Evolutionary conservation across 2,329 filamentous ascomycete species (phyloP).

Genomic region (Fusarium kyushuense): DNA sequence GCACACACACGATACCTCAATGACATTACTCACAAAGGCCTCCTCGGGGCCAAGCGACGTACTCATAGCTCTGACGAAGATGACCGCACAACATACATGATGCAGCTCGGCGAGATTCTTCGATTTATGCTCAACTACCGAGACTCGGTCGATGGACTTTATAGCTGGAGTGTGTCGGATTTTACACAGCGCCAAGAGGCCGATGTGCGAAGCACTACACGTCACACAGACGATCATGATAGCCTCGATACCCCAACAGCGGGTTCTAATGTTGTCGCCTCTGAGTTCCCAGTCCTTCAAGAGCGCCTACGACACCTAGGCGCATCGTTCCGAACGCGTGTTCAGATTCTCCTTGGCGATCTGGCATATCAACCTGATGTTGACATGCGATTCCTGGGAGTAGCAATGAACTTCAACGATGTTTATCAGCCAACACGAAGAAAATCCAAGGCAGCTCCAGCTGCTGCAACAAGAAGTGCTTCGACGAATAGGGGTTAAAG

Average conservation of each 20-base stretch:
- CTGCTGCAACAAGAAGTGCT: conserved; percentile 38
- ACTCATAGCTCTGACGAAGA: conserved; percentile 66
- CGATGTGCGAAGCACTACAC: conserved; percentile 78
- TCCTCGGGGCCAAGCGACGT: conserved; percentile 77
- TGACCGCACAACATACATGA: conserved; percentile 82
- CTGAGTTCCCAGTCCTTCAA: conserved; percentile 79
- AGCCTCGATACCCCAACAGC: conserved; percentile 34
- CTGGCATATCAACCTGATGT: conserved; percentile 92
- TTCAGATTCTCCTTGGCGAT: conserved; percentile 88
- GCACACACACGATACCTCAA: conserved; percentile 92
- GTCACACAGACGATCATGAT: conserved; percentile 46
- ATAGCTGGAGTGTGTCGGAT: conserved; percentile 94
- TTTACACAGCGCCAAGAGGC: conserved; percentile 92
- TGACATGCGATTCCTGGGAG: conserved; percentile 94
- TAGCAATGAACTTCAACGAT: conserved; percentile 99
- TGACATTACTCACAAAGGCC: conserved; percentile 94
- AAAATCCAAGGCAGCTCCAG: conserved; percentile 61
- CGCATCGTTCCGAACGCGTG: conserved; percentile 78
- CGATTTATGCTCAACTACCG: conserved; percentile 95
- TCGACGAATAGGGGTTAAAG: conserved; percentile 47
- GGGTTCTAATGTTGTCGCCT: conserved; percentile 67
- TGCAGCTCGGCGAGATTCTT: conserved; percentile 90
- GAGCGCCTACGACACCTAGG: conserved; percentile 79
- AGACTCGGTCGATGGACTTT: conserved; percentile 92
- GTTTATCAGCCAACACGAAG: conserved; percentile 84